Evolutionary conservation across 169 alveolate species (phyloP), one percentile per base, ranked within the genome.

Genomic region (Toxoplasma gondii): DNA sequence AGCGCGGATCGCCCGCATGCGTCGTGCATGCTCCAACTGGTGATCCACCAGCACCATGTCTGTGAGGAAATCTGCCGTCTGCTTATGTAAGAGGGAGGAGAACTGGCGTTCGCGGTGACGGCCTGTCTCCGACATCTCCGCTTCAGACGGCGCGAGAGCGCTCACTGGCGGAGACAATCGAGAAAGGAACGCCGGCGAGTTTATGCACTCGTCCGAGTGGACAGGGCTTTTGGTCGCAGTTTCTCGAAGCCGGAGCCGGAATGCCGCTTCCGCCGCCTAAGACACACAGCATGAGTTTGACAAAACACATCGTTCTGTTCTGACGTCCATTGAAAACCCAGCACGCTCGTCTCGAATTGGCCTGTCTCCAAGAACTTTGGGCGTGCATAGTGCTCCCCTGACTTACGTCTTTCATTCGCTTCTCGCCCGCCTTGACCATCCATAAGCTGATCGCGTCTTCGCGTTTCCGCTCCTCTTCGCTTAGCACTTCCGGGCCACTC

Each of bases 221-320:
- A 36, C 44, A 31, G 84, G 84, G 24, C 84, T 44, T n/a, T 74
- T 74, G 44, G 45, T 7, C 38, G 44, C 84, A 22, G 44, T n/a
- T n/a, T 74, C 84, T 9, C 84, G 84, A 31, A 74, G 84, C 39
- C 84, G 84, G 24, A 74, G 43, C 84, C 84, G 84, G 22, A 74
- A 74, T 7, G 84, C 84, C 44, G 84, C 84, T 74, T 74, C 84
- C 2, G 84, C 84, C 17, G 84, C 84, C 84, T 74, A 44, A 41
- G n/a, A 16, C 44, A 74, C 24, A 74, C 49, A 64, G 1, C 74
- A 64, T n/a, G 74, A 64, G 4, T 49, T 49, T 4, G 58, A 4
- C 22, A 49, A 4, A 4, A 12, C 4, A 49, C 22, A 49, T 12
- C 58, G 4, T 49, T 49, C 58, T 49, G 58, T 49, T 49, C 58